Evolutionary conservation across 352 stramenopile genomes (phyloP).

Genomic region (Phytophthora idaei): DNA sequence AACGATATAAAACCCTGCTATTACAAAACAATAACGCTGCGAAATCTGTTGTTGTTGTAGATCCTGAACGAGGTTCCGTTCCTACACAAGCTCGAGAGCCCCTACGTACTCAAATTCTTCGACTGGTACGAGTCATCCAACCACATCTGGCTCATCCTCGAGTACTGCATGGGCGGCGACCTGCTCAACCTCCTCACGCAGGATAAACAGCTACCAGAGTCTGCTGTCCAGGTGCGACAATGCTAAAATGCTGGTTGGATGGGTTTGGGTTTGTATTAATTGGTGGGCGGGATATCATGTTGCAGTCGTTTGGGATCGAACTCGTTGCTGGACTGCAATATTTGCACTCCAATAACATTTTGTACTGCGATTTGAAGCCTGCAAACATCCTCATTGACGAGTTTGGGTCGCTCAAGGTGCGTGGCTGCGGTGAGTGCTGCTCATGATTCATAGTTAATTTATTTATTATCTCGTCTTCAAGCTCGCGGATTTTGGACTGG

Average conservation of each 20-base stretch:
- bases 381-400: constrained; percentile 93
- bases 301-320: constrained; percentile 73
- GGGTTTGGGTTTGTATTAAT: not conserved
- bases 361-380: constrained; percentile 93
- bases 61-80: constrained; percentile 90
- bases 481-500: constrained; percentile 91
- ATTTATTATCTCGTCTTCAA: constrained; percentile 23
- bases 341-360: constrained; percentile 85
- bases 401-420: constrained; percentile 90
- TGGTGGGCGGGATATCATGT: not conserved
- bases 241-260: not conserved
- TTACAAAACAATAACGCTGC: not conserved
- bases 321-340: constrained; percentile 87
- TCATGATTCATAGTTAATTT: not conserved
- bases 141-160: constrained; percentile 95
- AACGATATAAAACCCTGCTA: not conserved
- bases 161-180: constrained; percentile 93
- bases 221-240: constrained; percentile 63
- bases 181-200: constrained; percentile 91
- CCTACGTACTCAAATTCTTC: constrained; percentile 91
- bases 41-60: constrained; percentile 30
- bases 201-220: constrained; percentile 84
- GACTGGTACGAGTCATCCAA: constrained; percentile 97
- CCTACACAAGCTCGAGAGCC: constrained; percentile 87
- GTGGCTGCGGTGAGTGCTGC: not conserved